Evolutionary conservation across 192 early-diverging fungal genomes (phyloP), one percentile per base, ranked within the genome.

Genomic region (Piromyces sp.): DNA sequence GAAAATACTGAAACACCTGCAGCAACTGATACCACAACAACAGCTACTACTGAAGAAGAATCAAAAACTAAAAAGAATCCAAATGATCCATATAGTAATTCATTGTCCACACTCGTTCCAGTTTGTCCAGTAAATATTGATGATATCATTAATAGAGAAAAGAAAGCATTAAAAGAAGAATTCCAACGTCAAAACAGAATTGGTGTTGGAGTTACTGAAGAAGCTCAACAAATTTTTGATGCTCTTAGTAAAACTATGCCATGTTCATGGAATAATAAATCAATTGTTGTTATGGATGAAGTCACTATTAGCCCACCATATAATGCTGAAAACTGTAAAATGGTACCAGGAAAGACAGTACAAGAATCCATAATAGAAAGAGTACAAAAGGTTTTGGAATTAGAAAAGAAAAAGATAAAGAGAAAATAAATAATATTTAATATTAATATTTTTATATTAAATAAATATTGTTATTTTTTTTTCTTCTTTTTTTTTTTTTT

Each of bases 201-300:
- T 83, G 94, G 94, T 79, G 93, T 94, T 31, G 94, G 94, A 31
- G 94, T 95, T 28, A 92, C 91, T 79, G 87, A 90, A 38, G 87
- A 89, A 86, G 94, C 88, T 13, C 94, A 95, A 85, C 87, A 88
- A 30, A 92, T 95, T 80, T 95, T 95, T 84, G 93, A 95, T 84
- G 94, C 94, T 19, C 83, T 95, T 30, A 90, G 89, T 36, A 94
- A 93, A 84, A 95, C 94, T 31, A 83, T 95, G 81, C 94, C 94
- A n/a, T 94, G 93, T 82, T 89, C 91, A 22, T 95, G 94, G 94
- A 82, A 85, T 58, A 89, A 93, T 80, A 89, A 92, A 81, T 87
- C 87, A 30, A 95, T 95, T 83, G 86, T 95, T 14, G 94, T 95
- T 9, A 86, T 95, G 86, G 94, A 95, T 83, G 94, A 95, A 83